Percentiles rank a stretch among this genome's conserved stretches.
phyloP scores from a whole-genome alignment of 2,329 filamentous ascomycete genomes.

The Pseudomassariella vexata region DNA sequence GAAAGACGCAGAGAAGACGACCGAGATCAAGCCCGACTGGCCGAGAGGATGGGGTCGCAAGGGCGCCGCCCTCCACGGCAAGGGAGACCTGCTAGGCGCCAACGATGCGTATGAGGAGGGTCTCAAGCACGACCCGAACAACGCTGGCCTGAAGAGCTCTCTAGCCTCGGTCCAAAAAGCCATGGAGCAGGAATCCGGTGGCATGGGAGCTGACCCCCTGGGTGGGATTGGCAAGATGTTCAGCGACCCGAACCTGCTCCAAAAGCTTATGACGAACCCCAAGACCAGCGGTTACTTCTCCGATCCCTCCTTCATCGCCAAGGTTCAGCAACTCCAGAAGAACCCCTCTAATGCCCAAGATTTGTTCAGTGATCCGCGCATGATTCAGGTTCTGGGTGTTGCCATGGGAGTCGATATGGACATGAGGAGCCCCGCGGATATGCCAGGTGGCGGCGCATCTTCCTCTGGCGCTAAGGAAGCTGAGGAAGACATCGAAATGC shows the following conservation, averaged over 20 bases:
- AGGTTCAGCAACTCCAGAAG: constrained; percentile 73
- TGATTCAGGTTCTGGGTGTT: constrained; percentile 91
- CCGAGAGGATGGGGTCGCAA: constrained; percentile 94
- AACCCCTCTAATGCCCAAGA: constrained; percentile 76
- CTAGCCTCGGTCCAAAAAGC: constrained; percentile 80
- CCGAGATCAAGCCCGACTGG: constrained; percentile 95
- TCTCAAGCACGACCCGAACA: constrained; percentile 86
- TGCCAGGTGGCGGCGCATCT: constrained; percentile 22
- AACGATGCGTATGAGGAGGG: constrained; percentile 90
- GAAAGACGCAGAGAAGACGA: constrained; percentile 87
- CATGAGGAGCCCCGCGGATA: constrained; percentile 40
- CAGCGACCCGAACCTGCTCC: constrained; percentile 81
- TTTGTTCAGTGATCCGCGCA: constrained; percentile 82
- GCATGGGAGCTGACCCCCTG: constrained; percentile 55
- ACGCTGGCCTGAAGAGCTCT: constrained; percentile 88
- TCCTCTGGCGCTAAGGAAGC: constrained; percentile 34
- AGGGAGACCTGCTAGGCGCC: constrained; percentile 78
- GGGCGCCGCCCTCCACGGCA: constrained; percentile 82
- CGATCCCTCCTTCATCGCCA: constrained; percentile 83
- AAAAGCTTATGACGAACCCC: constrained; percentile 89
- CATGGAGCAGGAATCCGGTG: constrained; percentile 66
- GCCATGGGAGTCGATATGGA: constrained; percentile 91
- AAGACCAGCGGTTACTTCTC: constrained; percentile 81
- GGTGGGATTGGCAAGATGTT: constrained; percentile 88
- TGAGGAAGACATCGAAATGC: constrained; percentile 74